Base-by-base conservation (phyloP, 495 filamentous ascomycete species). In the Talaromyces borbonicus region DNA sequence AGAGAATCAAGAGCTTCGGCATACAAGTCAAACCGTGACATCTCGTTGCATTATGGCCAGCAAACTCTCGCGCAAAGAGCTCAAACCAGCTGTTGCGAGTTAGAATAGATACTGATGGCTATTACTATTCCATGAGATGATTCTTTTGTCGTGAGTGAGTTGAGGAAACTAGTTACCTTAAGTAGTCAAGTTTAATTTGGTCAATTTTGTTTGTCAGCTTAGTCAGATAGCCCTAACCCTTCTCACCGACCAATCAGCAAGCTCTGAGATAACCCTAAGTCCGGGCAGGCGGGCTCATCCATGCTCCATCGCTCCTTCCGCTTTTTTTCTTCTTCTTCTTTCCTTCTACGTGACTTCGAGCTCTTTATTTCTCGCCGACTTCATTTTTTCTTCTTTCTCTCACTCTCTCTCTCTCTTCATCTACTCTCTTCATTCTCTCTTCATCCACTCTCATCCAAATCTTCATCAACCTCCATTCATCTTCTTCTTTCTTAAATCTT, bases 361-460 rank as follows among this genome's bases (percentile, higher is more conserved):
- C 15, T 33, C 35, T 53, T 27, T 45, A 41, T 42, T 49, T n/a
- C n/a, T n/a, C n/a, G n/a, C n/a, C n/a, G n/a, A n/a, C n/a, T n/a
- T n/a, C n/a, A n/a, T n/a, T n/a, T n/a, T n/a, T 37, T 48, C 39
- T 52, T 43, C 36, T 48, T 38, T 26, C 45, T 47, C 36, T 36
- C 45, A 23, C 31, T 33, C 29, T 25, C 30, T 22, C 8, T 43
- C 38, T 43, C 41, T 39, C 45, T 26, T 52, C 44, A 35, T 44
- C 36, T 20, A 36, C 40, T 51, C 23, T 41, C 40, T 43, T 22
- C 38, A 44, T 48, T n/a, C 27, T 26, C 5, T 15, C 9, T 14
- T 22, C 38, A 8, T 14, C 19, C 38, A 14, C 14, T n/a, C n/a
- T n/a, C n/a, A n/a, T n/a, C n/a, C n/a, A n/a, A n/a, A n/a, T n/a